phyloP scores from a whole-genome alignment of 495 filamentous ascomycete species.

The Penicillium canariense region DNA sequence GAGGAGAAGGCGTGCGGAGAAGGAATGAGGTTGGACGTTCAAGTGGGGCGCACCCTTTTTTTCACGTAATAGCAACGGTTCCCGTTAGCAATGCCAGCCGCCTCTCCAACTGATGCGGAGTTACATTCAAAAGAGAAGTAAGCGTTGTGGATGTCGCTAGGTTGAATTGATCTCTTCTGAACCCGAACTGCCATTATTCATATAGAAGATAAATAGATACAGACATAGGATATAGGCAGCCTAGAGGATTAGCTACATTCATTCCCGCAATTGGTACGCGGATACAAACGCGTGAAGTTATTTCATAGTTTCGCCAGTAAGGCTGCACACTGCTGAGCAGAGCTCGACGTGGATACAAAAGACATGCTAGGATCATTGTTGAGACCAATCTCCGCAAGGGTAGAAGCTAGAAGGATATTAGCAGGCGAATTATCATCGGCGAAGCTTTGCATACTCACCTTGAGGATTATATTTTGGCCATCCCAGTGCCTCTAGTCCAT shows the following conservation, averaged over 20 bases:
- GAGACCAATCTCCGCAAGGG: neutral
- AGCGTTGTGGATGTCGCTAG: too few species aligned
- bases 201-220: too few species aligned
- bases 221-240: too few species aligned
- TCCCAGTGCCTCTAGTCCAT: conserved; percentile 39
- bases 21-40: conserved; percentile 2
- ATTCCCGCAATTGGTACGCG: too few species aligned
- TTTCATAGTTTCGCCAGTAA: neutral
- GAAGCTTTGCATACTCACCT: conserved; percentile 10
- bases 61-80: neutral
- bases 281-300: too few species aligned
- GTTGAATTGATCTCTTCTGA: too few species aligned
- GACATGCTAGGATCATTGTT: neutral
- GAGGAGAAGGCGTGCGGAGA: conserved; percentile 23
- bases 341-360: neutral
- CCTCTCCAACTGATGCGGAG: conserved; percentile 1
- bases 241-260: too few species aligned
- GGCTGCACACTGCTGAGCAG: neutral
- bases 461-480: conserved; percentile 38
- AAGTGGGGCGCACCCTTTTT: neutral
- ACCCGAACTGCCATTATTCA: too few species aligned
- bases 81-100: neutral
- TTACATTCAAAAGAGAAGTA: neutral
- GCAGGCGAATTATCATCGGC: neutral
- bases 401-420: neutral